Percentiles rank a stretch among this genome's conserved stretches.
These are phyloP conservation scores for Babesia bigemina DNA, from an alignment of 169 alveolate genomes.

Conservation along the genomic window DNA sequence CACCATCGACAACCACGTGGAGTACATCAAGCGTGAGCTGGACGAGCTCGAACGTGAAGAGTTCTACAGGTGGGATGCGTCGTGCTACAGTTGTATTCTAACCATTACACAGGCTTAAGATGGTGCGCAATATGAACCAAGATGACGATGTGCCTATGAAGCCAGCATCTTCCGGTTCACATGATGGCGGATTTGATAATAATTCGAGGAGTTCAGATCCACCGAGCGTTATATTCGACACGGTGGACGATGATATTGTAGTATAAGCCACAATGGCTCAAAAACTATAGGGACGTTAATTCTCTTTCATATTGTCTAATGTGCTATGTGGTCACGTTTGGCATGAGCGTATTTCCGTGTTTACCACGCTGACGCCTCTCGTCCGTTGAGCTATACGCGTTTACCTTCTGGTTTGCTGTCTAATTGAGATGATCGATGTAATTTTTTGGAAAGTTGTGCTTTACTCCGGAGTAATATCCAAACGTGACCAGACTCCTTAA, in stretches of 20 bases:
- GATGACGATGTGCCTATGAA: conserved; percentile 41
- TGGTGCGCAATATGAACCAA: conserved; percentile 69
- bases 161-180: neutral
- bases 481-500: too few relatives aligned
- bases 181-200: neutral
- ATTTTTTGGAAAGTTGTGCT: too few relatives aligned
- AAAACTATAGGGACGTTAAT: too few relatives aligned
- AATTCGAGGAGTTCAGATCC: neutral
- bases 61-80: conserved; percentile 83
- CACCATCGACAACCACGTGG: conserved; percentile 85
- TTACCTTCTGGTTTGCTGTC: too few relatives aligned
- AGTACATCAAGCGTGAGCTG: conserved; percentile 90
- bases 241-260: conserved; percentile 14
- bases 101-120: conserved; percentile 35
- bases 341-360: too few relatives aligned
- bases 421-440: too few relatives aligned
- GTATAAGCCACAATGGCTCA: too few relatives aligned
- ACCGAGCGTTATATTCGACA: conserved; percentile 1
- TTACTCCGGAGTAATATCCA: too few relatives aligned
- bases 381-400: too few relatives aligned
- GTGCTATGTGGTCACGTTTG: too few relatives aligned
- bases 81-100: neutral
- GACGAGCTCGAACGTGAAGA: conserved; percentile 96
- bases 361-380: too few relatives aligned
- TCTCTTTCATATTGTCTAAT: too few relatives aligned